Base-by-base conservation (phyloP, 352 stramenopile genomes). In the Pythium coloratum region DNA sequence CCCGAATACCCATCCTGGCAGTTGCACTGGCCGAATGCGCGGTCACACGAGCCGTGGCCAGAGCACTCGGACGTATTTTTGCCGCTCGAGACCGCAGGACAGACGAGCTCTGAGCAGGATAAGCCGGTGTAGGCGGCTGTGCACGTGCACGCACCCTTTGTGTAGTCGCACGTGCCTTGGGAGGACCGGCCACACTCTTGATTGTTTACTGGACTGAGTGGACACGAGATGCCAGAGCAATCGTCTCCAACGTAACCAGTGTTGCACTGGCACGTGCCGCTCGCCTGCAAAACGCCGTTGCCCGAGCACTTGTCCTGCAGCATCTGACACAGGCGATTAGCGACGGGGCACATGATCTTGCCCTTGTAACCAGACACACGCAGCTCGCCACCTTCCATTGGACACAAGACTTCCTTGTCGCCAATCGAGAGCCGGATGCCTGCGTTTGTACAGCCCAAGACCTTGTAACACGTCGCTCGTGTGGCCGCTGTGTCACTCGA, bases 251-350 rank as follows among this genome's bases (percentile, higher is more conserved):
- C 59, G 55, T 73, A 84, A 1, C 83, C 82, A 20, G 80, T 71
- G 47, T 85, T 81, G 53, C 84, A 92, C 20, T 86, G 63, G 55
- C 83, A 94, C 2, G 49, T 47, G 10, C 85, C 83, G 55, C 69
- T 83, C 0, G 76, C 55, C 3, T 86, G 66, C 2, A 90, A 71
- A 3, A 92, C 76, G 3, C 85, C 85, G 18, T 79, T 72, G 10
- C 83, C 77, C 0, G 81, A 92, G 62, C 85, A 94, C 55, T 86
- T 83, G 59, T 88, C 78, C 16, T 91, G 75, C 16, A 94, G 57
- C 32, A 90, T 70, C 53, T 89, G 82, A 36, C 85, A 94, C 13
- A 92, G 66, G 7, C 74, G 70, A 30, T 76, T 86, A 2, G 72
- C 74, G 1, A 66, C 44, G 0, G 85, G 85, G 59, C 83, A 94